Evolutionary conservation across 768 basidiomycete genomes (phyloP).

Genomic region (Kwoniella newhampshirensis): DNA sequence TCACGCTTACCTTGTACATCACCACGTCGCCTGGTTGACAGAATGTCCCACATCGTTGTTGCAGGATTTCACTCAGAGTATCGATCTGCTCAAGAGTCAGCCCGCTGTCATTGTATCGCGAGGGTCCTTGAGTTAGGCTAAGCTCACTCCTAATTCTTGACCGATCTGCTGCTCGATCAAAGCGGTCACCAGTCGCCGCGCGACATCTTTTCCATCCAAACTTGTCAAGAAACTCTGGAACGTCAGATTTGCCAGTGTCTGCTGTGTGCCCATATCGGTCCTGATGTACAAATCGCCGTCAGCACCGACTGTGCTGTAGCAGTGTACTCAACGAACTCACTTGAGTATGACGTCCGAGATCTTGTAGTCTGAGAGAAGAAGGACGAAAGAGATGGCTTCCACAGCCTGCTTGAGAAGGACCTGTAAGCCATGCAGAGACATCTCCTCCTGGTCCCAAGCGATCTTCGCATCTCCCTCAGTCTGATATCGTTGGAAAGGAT

Average conservation of each 20-base stretch:
- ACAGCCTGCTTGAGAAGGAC: slow-evolving; percentile 77
- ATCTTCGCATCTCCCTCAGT: slow-evolving; percentile 43
- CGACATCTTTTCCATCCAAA: slow-evolving; percentile 79
- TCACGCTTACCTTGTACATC: slow-evolving; percentile 75
- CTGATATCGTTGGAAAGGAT: slow-evolving; percentile 38
- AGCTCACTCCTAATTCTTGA: slow-evolving; percentile 84
- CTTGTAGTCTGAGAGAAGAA: slow-evolving; percentile 87
- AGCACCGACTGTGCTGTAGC: background rate
- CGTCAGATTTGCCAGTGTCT: slow-evolving; percentile 67
- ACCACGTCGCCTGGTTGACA: slow-evolving; percentile 98
- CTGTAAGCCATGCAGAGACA: slow-evolving; percentile 41
- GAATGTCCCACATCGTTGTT: slow-evolving; percentile 93
- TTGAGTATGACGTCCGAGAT: slow-evolving; percentile 78
- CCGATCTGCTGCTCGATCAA: slow-evolving; percentile 98
- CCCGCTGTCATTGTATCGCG: background rate
- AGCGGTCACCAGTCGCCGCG: slow-evolving; percentile 85
- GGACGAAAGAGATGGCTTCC: slow-evolving; percentile 89
- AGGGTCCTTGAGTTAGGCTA: background rate
- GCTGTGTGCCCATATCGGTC: slow-evolving; percentile 56
- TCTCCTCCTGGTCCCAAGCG: slow-evolving; percentile 51
- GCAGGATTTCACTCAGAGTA: slow-evolving; percentile 90
- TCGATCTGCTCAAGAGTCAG: no score
- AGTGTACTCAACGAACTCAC: slow-evolving; percentile 57
- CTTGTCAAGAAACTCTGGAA: slow-evolving; percentile 85
- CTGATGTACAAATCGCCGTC: background rate